phyloP scores from a whole-genome alignment of 164 flowering plant species.

The Vitis amurensis region DNA sequence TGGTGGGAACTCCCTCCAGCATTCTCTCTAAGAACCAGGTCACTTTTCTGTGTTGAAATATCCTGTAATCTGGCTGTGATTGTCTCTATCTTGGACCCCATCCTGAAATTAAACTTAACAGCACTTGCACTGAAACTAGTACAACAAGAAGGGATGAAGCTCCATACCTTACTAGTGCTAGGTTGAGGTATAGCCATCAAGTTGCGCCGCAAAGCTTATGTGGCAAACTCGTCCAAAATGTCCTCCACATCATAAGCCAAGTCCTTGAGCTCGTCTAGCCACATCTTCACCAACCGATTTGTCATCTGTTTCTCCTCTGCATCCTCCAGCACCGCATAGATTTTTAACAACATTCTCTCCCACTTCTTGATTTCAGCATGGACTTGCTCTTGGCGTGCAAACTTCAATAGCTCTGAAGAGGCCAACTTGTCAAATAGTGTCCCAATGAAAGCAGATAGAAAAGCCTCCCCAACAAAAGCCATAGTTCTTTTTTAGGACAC shows the following conservation, averaged over 20 bases:
- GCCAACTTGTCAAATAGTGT: too few species aligned
- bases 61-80: constrained; percentile 10
- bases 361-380: constrained; percentile 1
- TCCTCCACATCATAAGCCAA: constrained; percentile 16
- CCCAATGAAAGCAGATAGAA: too few species aligned
- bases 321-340: constrained; percentile 6
- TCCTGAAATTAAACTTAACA: background rate
- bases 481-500: too few species aligned
- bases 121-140: background rate
- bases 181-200: background rate
- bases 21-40: constrained; percentile 5
- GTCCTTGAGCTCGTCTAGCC: constrained; percentile 5
- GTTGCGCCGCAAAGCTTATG: background rate
- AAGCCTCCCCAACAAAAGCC: too few species aligned
- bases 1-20: background rate
- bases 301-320: constrained; percentile 12
- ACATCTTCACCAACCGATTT: background rate
- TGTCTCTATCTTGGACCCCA: constrained; percentile 11
- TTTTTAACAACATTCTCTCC: background rate
- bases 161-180: background rate
- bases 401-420: too few species aligned
- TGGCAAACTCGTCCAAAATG: background rate
- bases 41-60: background rate
- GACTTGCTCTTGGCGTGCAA: background rate
- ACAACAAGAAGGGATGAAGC: background rate